Base-by-base conservation (phyloP, 176 grass and related monocot genomes). In the Eragrostis nindensis region DNA sequence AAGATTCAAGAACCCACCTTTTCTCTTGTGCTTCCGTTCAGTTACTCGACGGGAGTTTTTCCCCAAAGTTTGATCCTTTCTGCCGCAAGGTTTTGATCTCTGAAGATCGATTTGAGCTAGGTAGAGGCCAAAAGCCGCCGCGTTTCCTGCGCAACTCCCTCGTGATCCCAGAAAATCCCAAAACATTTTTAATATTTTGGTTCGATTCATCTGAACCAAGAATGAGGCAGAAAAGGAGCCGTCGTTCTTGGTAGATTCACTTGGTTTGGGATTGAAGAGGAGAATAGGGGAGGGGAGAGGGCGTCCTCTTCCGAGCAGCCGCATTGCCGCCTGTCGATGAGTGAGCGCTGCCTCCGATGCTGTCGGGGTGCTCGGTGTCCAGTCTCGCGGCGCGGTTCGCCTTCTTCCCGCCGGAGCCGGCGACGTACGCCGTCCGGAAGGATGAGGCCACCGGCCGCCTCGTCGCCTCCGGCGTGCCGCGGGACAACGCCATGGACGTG, bases 331-430 rank as follows among this genome's bases (percentile, higher is more conserved):
- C 84, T 80, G 89, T 92, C 92, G 85, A 94, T 94, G 92, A 94
- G 77, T 89, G 82, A 78, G 81, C 42, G 85, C 72, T 86, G 77
- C 79, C 83, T 44, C 85, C 89, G 74, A 91, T 91, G 92, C 89
- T 92, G 5, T 89, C 87, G 87, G 86, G 89, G 92, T 99, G 97
- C 89, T 90, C 90, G 86, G 91, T 99, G 79, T 99, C 97, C 84
- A 95, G 89, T 92, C 92, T 99, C 81, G 97, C 93, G 87, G 97
- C 97, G 76, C 87, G 92, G 81, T 99, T 99, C 82, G 93, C 97
- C 62, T 99, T 99, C 90, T 99, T 99, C 89, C 97, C 97, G 79
- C 97, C 97, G 67, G 84, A 95, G 7, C 97, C 97, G 80, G 70
- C 97, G 53, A 96, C 97, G 57, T 99, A 99, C 87, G 90, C 81